Percentiles rank a stretch among this genome's conserved stretches.
Evolutionary conservation across 2,329 filamentous ascomycete genomes (phyloP).

Genomic region (Cytospora piceae): DNA sequence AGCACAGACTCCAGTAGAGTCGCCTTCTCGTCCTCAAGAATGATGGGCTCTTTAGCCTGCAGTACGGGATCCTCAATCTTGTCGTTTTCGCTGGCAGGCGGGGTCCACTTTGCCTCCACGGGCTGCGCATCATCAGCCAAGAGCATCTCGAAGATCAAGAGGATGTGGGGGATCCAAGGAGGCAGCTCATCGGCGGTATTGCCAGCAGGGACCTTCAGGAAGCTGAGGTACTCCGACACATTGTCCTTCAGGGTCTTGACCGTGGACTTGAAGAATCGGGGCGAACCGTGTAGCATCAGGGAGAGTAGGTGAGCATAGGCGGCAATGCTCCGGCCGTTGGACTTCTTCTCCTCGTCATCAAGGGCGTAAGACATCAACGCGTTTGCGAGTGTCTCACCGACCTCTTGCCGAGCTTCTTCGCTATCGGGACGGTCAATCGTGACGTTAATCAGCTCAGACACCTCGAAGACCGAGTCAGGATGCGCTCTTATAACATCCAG

Average conservation of each 20-base stretch:
- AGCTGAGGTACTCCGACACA: slow-evolving; percentile 74
- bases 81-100: slow-evolving; percentile 55
- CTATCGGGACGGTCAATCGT: slow-evolving; percentile 65
- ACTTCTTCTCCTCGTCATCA: slow-evolving; percentile 68
- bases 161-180: slow-evolving; percentile 88
- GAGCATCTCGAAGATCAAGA: slow-evolving; percentile 87
- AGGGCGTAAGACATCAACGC: slow-evolving; percentile 74
- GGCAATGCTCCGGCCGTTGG: slow-evolving; percentile 66
- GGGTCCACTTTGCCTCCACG: slow-evolving; percentile 70
- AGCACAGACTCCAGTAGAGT: slow-evolving; percentile 77
- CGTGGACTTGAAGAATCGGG: slow-evolving; percentile 77
- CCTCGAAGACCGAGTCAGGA: slow-evolving; percentile 84
- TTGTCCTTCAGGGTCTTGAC: slow-evolving; percentile 76
- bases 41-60: slow-evolving; percentile 61
- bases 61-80: slow-evolving; percentile 59
- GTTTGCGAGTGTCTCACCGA: slow-evolving; percentile 80
- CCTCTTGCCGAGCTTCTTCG: slow-evolving; percentile 66
- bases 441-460: slow-evolving; percentile 82
- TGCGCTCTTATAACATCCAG: slow-evolving; percentile 89
- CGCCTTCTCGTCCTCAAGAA: slow-evolving; percentile 68
- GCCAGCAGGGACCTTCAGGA: slow-evolving; percentile 72
- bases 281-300: slow-evolving; percentile 78
- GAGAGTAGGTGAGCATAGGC: slow-evolving; percentile 92
- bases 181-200: slow-evolving; percentile 77
- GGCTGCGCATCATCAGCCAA: slow-evolving; percentile 89